A percentile compares a stretch with the other conserved stretches of the same genome.
Conservation (phyloP, 192 early-diverging fungal genomes). For the Cladochytrium replicatum region DNA sequence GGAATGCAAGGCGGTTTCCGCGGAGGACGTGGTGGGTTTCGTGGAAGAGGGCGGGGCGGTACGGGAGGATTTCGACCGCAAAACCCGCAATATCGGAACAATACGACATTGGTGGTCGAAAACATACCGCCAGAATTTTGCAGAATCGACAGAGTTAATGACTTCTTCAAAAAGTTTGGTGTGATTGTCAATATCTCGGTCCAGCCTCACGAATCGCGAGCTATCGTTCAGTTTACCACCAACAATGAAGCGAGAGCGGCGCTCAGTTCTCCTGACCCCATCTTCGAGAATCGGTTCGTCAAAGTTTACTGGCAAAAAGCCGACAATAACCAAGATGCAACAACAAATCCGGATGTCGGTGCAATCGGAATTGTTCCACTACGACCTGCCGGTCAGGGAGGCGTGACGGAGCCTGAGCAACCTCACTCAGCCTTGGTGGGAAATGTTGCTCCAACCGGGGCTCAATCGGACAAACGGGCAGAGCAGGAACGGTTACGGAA, state of each 20-base stretch:
- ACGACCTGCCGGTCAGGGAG: too few relatives aligned
- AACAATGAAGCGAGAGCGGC: slow-evolving; percentile 57
- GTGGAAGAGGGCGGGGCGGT: slow-evolving; percentile 31
- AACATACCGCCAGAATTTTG: slow-evolving; percentile 64
- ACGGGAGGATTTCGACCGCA: slow-evolving; percentile 12
- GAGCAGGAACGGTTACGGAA: background rate
- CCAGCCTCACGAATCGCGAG: slow-evolving; percentile 38
- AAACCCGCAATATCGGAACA: slow-evolving; percentile 7
- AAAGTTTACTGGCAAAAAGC: slow-evolving; percentile 62
- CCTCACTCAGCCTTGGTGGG: too few relatives aligned
- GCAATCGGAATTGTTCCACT: too few relatives aligned
- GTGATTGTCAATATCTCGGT: slow-evolving; percentile 62
- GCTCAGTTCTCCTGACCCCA: slow-evolving; percentile 61
- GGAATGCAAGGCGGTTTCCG: slow-evolving; percentile 30
- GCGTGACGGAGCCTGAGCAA: too few relatives aligned
- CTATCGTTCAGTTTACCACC: slow-evolving; percentile 53
- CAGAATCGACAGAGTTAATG: slow-evolving; percentile 59
- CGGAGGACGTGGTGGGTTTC: slow-evolving; percentile 31
- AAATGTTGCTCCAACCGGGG: too few relatives aligned
- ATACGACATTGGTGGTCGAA: slow-evolving; percentile 57
- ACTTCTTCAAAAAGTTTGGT: slow-evolving; percentile 72
- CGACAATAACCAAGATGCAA: too few relatives aligned
- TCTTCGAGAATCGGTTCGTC: slow-evolving; percentile 81
- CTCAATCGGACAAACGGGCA: background rate
- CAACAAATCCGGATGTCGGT: too few relatives aligned